phyloP scores from a whole-genome alignment of 2,329 filamentous ascomycete genomes.

The Diaporthe caulivora region DNA sequence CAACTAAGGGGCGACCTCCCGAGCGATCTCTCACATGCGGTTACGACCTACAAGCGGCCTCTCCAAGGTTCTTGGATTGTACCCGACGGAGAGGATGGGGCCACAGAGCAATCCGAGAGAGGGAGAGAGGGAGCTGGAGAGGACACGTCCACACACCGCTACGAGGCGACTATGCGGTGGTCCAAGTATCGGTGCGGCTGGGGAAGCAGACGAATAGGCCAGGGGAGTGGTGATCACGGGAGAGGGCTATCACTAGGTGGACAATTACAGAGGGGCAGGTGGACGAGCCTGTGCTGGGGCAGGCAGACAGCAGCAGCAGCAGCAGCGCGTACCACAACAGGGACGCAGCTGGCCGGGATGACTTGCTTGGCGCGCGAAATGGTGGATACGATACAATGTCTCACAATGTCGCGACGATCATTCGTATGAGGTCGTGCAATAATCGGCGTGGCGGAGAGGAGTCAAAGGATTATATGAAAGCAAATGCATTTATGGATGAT shows the following conservation, averaged over 20 bases:
- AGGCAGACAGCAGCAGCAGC: neutral
- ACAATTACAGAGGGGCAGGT: neutral
- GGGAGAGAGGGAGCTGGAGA: too few species aligned
- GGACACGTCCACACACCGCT: slow-evolving; percentile 13
- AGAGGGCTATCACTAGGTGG: neutral
- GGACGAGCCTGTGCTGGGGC: neutral
- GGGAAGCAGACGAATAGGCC: neutral
- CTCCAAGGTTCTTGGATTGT: slow-evolving; percentile 1
- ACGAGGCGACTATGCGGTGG: slow-evolving; percentile 19
- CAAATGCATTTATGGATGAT: slow-evolving; percentile 32
- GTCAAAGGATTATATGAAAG: slow-evolving; percentile 31
- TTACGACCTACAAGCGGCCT: neutral
- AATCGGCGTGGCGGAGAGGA: slow-evolving; percentile 28
- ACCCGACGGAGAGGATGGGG: slow-evolving; percentile 2
- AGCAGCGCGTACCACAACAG: neutral
- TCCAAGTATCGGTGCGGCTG: neutral
- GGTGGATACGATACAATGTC: slow-evolving; percentile 30
- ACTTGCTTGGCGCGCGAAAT: neutral
- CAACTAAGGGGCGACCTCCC: slow-evolving; percentile 67
- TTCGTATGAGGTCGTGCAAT: slow-evolving; percentile 28
- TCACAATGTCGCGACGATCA: slow-evolving; percentile 27
- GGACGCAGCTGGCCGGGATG: neutral
- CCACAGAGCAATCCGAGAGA: neutral
- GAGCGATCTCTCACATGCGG: slow-evolving; percentile 12
- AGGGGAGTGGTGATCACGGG: neutral